phyloP scores from a whole-genome alignment of 768 basidiomycete genomes.

The Phaeotremella fagi region DNA sequence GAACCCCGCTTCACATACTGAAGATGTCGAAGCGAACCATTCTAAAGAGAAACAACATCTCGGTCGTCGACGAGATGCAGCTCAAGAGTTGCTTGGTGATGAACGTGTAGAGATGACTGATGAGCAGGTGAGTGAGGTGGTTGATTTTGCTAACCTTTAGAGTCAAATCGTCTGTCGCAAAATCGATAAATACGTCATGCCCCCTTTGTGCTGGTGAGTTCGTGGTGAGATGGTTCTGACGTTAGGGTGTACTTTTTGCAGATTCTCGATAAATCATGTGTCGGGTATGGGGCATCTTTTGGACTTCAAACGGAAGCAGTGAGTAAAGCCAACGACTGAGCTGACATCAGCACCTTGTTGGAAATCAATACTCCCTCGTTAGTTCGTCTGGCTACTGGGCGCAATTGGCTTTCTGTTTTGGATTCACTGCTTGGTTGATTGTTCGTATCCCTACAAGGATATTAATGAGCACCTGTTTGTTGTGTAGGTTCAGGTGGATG shows the following conservation, averaged over 20 bases:
- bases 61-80: no score
- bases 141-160: background rate
- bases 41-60: no score
- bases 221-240: background rate
- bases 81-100: background rate
- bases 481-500: background rate
- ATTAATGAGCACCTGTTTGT: constrained; percentile 27
- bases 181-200: background rate
- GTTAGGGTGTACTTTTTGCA: constrained; percentile 47
- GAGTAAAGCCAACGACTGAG: constrained; percentile 11
- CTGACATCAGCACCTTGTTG: constrained; percentile 14
- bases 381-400: constrained; percentile 29
- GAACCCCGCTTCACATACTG: no score
- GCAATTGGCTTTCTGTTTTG: constrained; percentile 14
- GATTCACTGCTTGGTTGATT: no score
- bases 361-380: constrained; percentile 5
- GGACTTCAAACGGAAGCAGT: constrained; percentile 16
- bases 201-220: background rate
- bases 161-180: background rate
- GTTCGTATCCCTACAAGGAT: constrained; percentile 34
- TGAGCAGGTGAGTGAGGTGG: background rate
- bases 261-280: constrained; percentile 37
- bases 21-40: no score
- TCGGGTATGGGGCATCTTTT: constrained; percentile 24
- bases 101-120: background rate